Evolutionary conservation across 129 eudicot species (phyloP).

Genomic region (Centella asiatica): DNA sequence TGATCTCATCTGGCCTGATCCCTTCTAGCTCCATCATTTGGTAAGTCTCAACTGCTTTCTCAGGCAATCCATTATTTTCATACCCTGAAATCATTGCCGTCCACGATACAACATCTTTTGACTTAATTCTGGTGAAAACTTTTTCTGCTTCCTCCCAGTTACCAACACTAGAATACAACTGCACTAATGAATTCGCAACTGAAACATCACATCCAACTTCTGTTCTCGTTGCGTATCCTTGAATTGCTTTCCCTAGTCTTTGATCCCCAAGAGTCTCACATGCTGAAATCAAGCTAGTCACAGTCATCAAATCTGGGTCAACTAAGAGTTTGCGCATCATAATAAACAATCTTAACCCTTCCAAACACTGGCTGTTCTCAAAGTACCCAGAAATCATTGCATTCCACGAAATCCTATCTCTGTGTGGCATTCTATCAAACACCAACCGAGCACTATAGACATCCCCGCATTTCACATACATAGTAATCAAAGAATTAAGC

Average conservation of each 20-base stretch:
- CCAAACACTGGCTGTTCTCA: slow-evolving; percentile 53
- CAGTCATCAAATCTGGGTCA: slow-evolving; percentile 64
- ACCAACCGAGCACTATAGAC: slow-evolving; percentile 40
- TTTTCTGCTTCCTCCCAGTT: slow-evolving; percentile 61
- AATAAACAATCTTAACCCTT: slow-evolving; percentile 58
- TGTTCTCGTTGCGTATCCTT: slow-evolving; percentile 52
- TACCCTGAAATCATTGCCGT: slow-evolving; percentile 86
- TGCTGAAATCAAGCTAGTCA: slow-evolving; percentile 83
- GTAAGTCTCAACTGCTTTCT: slow-evolving; percentile 58
- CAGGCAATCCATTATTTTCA: slow-evolving; percentile 56
- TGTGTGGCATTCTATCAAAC: slow-evolving; percentile 64
- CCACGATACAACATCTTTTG: slow-evolving; percentile 86
- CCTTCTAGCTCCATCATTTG: slow-evolving; percentile 51
- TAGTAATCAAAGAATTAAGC: slow-evolving; percentile 61
- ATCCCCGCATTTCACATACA: slow-evolving; percentile 81
- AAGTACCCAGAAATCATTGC: slow-evolving; percentile 83
- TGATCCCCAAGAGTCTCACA: slow-evolving; percentile 59
- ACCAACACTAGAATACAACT: slow-evolving; percentile 57
- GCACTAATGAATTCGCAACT: slow-evolving; percentile 56
- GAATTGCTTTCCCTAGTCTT: slow-evolving; percentile 55
- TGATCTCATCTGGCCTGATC: slow-evolving; percentile 67
- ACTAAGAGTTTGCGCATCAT: slow-evolving; percentile 45
- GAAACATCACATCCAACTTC: slow-evolving; percentile 52
- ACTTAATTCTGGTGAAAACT: slow-evolving; percentile 41
- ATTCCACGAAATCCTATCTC: slow-evolving; percentile 85